phyloP scores from a whole-genome alignment of 805 yeast species.

The Candida piceae region DNA sequence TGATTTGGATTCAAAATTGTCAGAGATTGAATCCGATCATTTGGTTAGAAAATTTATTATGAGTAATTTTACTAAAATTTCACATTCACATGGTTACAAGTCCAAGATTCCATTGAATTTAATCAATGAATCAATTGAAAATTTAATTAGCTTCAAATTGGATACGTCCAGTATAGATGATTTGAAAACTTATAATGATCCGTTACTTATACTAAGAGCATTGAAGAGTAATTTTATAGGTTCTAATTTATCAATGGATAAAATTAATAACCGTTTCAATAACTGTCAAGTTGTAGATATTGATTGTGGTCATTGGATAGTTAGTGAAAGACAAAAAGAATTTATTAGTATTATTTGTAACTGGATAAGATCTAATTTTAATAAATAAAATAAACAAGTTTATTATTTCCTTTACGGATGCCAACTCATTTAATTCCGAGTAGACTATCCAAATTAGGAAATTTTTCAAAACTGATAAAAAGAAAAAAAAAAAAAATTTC shows the following conservation, averaged over 20 bases:
- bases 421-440: slow-evolving; percentile 10
- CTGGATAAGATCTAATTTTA: slow-evolving; percentile 27
- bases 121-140: slow-evolving; percentile 55
- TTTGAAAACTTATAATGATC: slow-evolving; percentile 52
- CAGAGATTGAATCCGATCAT: slow-evolving; percentile 53
- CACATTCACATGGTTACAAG: background rate
- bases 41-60: slow-evolving; percentile 68
- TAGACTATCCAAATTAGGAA: slow-evolving; percentile 11
- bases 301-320: slow-evolving; percentile 88
- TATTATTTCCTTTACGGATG: no score
- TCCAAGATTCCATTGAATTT: slow-evolving; percentile 61
- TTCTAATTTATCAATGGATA: slow-evolving; percentile 9
- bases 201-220: slow-evolving; percentile 75
- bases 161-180: slow-evolving; percentile 14
- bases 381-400: slow-evolving; percentile 4
- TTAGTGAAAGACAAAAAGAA: slow-evolving; percentile 73
- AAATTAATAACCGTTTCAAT: slow-evolving; percentile 44
- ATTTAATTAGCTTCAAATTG: slow-evolving; percentile 53
- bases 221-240: slow-evolving; percentile 45
- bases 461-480: slow-evolving; percentile 14
- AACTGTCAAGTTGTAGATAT: slow-evolving; percentile 62
- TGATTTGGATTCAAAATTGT: slow-evolving; percentile 58
- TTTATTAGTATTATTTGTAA: slow-evolving; percentile 57
- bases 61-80: slow-evolving; percentile 51
- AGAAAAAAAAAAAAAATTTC: slow-evolving; percentile 1